phyloP scores from a whole-genome alignment of 78 protist species.

The Cavenderia fasciculata region DNA sequence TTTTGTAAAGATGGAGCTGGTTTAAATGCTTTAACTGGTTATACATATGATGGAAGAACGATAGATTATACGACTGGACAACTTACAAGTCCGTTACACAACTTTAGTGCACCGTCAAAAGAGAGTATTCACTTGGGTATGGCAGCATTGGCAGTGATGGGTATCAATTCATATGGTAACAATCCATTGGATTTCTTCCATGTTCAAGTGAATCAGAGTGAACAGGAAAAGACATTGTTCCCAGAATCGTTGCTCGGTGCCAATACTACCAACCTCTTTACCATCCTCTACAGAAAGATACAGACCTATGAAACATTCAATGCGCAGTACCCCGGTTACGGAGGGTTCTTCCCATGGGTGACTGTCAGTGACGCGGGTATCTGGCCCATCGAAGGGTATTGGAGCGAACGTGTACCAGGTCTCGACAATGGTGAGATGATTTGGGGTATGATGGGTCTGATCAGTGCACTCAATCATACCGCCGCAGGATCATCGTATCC shows the following conservation, averaged over 20 bases:
- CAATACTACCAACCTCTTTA: slow-evolving; percentile 10
- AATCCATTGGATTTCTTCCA: slow-evolving; percentile 43
- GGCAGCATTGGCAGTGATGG: slow-evolving; percentile 16
- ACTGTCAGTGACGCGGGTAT: slow-evolving; percentile 31
- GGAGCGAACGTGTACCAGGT: slow-evolving; percentile 46
- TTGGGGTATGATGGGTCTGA: slow-evolving; percentile 58
- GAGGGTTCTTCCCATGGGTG: slow-evolving; percentile 82
- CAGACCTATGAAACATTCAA: slow-evolving; percentile 50
- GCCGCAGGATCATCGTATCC: neutral
- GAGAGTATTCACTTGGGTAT: slow-evolving; percentile 70
- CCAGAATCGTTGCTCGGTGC: no score
- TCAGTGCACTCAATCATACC: neutral
- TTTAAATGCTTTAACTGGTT: slow-evolving; percentile 28
- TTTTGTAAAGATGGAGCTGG: slow-evolving; percentile 24
- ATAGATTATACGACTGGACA: slow-evolving; percentile 57
- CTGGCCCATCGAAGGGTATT: slow-evolving; percentile 33
- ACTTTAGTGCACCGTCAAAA: slow-evolving; percentile 79
- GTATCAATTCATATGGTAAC: neutral
- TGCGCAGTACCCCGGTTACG: slow-evolving; percentile 60
- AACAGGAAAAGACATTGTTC: neutral
- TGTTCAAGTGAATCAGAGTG: neutral
- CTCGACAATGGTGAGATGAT: slow-evolving; percentile 84
- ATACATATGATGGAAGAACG: slow-evolving; percentile 72
- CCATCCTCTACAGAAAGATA: slow-evolving; percentile 43
- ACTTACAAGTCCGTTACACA: slow-evolving; percentile 8